Percentiles rank a stretch among this genome's conserved stretches.
Conservation (phyloP, 257 asterid genomes). For the Solanum sparsipilum region DNA sequence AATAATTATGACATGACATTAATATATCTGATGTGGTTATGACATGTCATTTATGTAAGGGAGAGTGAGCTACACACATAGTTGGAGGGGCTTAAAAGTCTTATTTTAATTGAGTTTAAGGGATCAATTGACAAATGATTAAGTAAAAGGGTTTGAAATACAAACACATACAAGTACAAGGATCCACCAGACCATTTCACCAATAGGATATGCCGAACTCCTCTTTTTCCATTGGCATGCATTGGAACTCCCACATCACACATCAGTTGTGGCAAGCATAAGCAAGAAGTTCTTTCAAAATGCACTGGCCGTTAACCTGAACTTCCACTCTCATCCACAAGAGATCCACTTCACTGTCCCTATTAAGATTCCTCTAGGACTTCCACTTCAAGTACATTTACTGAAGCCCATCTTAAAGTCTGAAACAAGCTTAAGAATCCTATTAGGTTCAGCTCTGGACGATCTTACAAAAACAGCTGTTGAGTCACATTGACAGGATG, state of each 20-base stretch:
- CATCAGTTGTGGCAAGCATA: neutral
- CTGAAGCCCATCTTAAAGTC: neutral
- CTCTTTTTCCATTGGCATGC: neutral
- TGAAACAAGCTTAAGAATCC: neutral
- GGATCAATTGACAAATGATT: no score
- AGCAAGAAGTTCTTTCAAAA: neutral
- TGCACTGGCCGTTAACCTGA: neutral
- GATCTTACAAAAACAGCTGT: neutral
- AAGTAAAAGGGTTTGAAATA: no score
- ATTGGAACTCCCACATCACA: neutral
- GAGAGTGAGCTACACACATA: no score
- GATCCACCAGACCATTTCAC: no score
- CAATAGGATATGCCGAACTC: neutral
- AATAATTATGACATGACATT: no score
- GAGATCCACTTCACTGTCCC: neutral
- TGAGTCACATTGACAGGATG: neutral
- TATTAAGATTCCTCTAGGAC: neutral
- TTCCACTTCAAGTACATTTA: neutral
- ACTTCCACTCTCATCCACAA: neutral
- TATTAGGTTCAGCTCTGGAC: neutral
- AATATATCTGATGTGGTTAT: no score
- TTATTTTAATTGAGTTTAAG: no score
- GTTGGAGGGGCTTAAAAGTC: no score
- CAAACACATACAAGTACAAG: no score
- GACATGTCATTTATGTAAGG: no score